Percentiles rank a stretch among this genome's conserved stretches.
phyloP scores from a whole-genome alignment of 1,284 basidiomycete genomes.

The Cutaneotrichosporon sp. region DNA sequence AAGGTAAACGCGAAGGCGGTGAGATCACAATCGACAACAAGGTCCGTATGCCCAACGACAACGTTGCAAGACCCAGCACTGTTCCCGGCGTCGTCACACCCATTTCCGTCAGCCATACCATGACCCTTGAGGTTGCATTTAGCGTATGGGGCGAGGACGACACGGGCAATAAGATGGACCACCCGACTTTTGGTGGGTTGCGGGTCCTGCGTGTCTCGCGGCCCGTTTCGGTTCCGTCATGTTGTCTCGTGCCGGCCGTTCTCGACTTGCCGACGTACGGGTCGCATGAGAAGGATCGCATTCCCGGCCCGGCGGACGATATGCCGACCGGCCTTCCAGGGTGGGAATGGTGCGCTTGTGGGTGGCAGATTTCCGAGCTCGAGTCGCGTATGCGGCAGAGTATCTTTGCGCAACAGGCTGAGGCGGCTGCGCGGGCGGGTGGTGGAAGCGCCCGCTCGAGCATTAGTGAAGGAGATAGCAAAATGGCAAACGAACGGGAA shows the following conservation, averaged over 20 bases:
- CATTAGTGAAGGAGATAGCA: neutral
- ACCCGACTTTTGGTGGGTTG: constrained; percentile 38
- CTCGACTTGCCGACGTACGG: constrained; percentile 16
- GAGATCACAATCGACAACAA: constrained; percentile 25
- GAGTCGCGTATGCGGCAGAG: constrained; percentile 27
- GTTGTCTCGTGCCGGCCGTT: constrained; percentile 16
- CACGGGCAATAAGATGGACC: constrained; percentile 24
- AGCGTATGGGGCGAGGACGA: constrained; percentile 42
- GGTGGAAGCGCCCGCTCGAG: neutral
- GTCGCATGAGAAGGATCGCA: constrained; percentile 10
- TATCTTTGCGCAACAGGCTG: constrained; percentile 4
- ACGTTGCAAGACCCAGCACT: constrained; percentile 38
- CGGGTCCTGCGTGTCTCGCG: constrained; percentile 43
- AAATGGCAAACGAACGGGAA: neutral
- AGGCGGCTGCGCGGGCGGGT: neutral
- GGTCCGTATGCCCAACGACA: constrained; percentile 41
- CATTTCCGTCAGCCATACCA: constrained; percentile 43
- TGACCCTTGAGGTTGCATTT: constrained; percentile 47
- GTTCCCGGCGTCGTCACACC: constrained; percentile 41
- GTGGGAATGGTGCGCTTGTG: constrained; percentile 36
- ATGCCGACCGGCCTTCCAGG: constrained; percentile 4
- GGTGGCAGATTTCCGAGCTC: constrained; percentile 34
- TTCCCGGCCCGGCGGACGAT: constrained; percentile 1
- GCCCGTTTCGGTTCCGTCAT: constrained; percentile 41
- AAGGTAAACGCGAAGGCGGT: constrained; percentile 12